Evolutionary conservation across 2,329 filamentous ascomycete genomes (phyloP), one percentile per base, ranked within the genome.

Genomic region (Aspergillus pseudoviridinutans): DNA sequence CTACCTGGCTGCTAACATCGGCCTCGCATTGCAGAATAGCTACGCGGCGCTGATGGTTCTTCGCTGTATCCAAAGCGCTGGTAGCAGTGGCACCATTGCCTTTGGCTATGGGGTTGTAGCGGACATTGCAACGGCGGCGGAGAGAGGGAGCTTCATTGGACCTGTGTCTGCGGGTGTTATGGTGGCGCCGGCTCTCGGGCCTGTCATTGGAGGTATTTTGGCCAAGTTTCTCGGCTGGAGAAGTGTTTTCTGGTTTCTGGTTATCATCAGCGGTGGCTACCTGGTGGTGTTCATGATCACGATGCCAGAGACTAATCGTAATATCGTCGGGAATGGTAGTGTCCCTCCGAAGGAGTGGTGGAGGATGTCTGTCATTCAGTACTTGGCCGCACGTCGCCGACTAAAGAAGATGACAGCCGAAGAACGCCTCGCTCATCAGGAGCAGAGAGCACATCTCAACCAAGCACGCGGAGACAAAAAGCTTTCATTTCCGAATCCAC

Each of bases 161-260:
- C 61, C 75, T 22, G 76, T 77, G 46, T 70, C 75, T 52, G 72
- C 71, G 4, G 74, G 74, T 0, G 50, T 74, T 8, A 61, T 76
- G 1, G 65, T 71, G 3, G 71, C 72, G 10, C 64, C 72, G 17
- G 74, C 74, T 1, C 61, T 78, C 6, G 78, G 77, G 3, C 77
- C 78, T 0, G 65, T 79, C 0, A 74, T 80, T 41, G 77, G 77
- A 20, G 78, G 78, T 32, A 66, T 65, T 0, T 59, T 80, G 2
- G 66, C 73, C 4, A 68, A 65, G 2, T 61, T 64, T 0, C 54
- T 78, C 8, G 76, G 76, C 1, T 80, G 78, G 77, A 68, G 66
- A 54, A 62, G 68, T 0, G 72, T 80, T 8, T 80, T 80, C 53
- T 79, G 76, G 76, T 76, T 79, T 52, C 62, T 80, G 49, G 55